Conservation (phyloP, 331 rosid genomes). For the Pyracantha coccinea region DNA sequence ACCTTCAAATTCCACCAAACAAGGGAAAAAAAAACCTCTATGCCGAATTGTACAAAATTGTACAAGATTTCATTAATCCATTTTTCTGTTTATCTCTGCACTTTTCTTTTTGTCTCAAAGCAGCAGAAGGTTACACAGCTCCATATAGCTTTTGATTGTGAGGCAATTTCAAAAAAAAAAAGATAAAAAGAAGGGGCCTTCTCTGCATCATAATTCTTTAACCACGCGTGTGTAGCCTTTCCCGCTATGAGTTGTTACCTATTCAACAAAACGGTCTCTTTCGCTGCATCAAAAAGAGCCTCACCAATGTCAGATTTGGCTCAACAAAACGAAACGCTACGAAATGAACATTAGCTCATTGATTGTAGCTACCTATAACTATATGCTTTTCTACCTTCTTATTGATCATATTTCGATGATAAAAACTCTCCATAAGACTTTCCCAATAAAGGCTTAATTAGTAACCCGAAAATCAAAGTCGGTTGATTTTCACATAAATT, state of each 20-base stretch:
- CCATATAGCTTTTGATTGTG: background rate
- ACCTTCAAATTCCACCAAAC: background rate
- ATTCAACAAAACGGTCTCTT: constrained; percentile 14
- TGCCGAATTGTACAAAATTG: background rate
- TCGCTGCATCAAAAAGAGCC: constrained; percentile 14
- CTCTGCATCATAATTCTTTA: background rate
- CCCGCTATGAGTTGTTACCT: background rate
- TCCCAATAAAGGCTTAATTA: too few species aligned
- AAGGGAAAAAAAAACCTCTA: background rate
- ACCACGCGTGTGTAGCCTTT: background rate
- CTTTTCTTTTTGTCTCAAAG: constrained; percentile 1
- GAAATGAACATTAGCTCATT: background rate
- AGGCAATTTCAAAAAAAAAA: background rate
- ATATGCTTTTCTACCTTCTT: background rate
- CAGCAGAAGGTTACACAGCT: background rate
- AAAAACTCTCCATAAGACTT: background rate
- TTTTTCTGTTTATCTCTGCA: background rate
- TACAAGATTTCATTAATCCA: background rate
- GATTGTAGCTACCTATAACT: background rate
- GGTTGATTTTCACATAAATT: background rate
- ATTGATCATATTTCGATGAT: background rate
- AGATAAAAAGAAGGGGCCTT: background rate
- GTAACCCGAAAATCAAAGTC: too few species aligned
- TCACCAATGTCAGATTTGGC: background rate
- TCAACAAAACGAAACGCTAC: background rate